Base-by-base conservation (phyloP, 1,139 yeast species). In the Pichia norvegensis region DNA sequence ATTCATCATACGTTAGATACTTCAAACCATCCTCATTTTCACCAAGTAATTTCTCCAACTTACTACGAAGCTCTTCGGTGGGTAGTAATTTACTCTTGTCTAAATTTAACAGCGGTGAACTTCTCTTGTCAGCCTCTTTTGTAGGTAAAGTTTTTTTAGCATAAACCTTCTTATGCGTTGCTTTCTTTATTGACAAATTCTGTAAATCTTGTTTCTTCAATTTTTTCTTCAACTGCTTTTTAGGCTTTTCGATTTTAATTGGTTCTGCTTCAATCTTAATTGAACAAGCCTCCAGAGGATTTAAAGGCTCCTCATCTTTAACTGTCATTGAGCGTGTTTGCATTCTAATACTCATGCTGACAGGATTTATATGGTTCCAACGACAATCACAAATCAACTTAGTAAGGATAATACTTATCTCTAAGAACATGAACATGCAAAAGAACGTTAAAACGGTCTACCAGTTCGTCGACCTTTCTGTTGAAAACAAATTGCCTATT, bases 1-100 rank as follows among this genome's bases (percentile, higher is more conserved):
- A 45, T 20, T 48, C 51, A 14, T 36, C 17, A 17, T 41, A 48
- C 14, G 43, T 43, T 1, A 48, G 14, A 29, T 43, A 45, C 19
- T 46, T 45, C 13, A 48, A n/a, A 13, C 46, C 48, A 4, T 41
- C 38, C 4, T 19, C 43, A 22, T 11, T 4, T 23, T 36, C 39
- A 13, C n/a, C 11, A 13, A 20, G 16, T 6, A 36, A 14, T 14
- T n/a, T 22, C 10, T 36, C 39, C 6, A 36, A 8, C n/a, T 25
- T 36, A 7, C 37, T 45, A 17, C 48, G 40, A 14, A 48, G 20
- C 23, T 46, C 47, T 29, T 21, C 29, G n/a, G 39, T 40, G 11
- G 23, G 31, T 11, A 45, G 13, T 14, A 23, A 10, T 17, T 10
- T 36, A n/a, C 39, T 36, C n/a, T 36, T 36, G 8, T 36, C 39